Evolutionary conservation across 352 stramenopile species (phyloP), one percentile per base, ranked within the genome.

Genomic region (Globisporangium okanoganense): DNA sequence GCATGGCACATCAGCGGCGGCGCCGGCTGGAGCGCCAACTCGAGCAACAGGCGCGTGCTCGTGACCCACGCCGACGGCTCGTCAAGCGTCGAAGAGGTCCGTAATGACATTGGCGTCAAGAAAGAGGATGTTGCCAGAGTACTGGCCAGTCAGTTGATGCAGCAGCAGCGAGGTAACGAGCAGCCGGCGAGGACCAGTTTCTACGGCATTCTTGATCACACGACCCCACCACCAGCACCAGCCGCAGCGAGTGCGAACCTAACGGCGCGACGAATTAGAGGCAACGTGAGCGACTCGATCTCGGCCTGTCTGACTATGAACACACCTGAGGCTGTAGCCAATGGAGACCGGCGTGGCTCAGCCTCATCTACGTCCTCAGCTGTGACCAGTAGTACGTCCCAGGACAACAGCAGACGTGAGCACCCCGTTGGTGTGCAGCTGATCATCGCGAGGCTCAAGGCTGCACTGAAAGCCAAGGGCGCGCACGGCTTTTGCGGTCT

Each of bases 401-500:
- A 52, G 13, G 14, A 51, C 24, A 35, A 41, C 25, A n/a, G 18
- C 33, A 69, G 70, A 41, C 68, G 66, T 48, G 58, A 69, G 41
- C 67, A 73, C 13, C 79, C 78, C 3, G 77, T 72, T 3, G 79
- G 79, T 9, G 74, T 89, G 1, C 75, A 89, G 45, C 75, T 77
- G 4, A 90, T 92, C 49, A 64, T 92, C 29, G 53, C 70, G 2
- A 69, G 61, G 41, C 68, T 88, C 12, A 82, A 83, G 60, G 25
- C 61, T 12, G 57, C 70, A 8, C 66, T 96, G 6, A 81, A 86
- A 52, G 65, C 71, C 20, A 76, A 87, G 44, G 88, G 88, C 18
- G 76, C 82, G 0, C 64, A 73, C 12, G 88, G 87, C 0, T 92
- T 96, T 48, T 90, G 87, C 52, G 79, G 80, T 2, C 69, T 96